Conservation (phyloP, 257 asterid species). For the Fraxinus quadrangulata region DNA sequence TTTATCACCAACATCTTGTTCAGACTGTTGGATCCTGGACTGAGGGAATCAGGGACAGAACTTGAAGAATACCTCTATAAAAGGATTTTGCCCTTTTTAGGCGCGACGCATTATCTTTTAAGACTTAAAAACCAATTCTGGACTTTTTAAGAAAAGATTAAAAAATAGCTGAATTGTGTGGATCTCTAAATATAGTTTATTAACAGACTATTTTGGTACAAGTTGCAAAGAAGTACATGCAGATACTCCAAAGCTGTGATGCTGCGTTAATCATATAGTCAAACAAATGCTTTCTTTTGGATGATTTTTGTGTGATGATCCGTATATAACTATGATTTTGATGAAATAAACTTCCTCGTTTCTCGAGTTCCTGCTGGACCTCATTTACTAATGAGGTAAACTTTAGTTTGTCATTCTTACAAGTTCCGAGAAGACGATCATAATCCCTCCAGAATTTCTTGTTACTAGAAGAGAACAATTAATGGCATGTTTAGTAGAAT, state of each 20-base stretch:
- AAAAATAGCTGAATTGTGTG: not conserved
- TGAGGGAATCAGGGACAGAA: too few species aligned
- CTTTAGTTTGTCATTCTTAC: not conserved
- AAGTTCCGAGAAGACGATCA: not conserved
- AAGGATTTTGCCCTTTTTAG: too few species aligned
- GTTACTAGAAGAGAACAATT: not conserved
- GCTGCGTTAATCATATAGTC: not conserved
- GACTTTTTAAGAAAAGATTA: not conserved
- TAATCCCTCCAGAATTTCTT: not conserved
- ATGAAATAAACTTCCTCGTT: not conserved
- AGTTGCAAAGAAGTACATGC: not conserved
- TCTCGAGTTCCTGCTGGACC: not conserved
- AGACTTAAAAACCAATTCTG: not conserved
- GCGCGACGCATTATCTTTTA: not conserved
- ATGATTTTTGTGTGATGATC: not conserved
- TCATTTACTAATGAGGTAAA: not conserved
- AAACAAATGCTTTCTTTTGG: not conserved
- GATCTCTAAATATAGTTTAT: not conserved
- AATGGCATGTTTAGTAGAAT: not conserved
- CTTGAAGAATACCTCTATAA: not conserved
- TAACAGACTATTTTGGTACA: not conserved
- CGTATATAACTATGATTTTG: not conserved
- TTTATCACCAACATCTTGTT: not conserved
- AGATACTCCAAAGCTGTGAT: not conserved
- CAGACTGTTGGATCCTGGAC: not conserved